Conservation (phyloP, 192 early-diverging fungal species). For the Mortierella hygrophila region DNA sequence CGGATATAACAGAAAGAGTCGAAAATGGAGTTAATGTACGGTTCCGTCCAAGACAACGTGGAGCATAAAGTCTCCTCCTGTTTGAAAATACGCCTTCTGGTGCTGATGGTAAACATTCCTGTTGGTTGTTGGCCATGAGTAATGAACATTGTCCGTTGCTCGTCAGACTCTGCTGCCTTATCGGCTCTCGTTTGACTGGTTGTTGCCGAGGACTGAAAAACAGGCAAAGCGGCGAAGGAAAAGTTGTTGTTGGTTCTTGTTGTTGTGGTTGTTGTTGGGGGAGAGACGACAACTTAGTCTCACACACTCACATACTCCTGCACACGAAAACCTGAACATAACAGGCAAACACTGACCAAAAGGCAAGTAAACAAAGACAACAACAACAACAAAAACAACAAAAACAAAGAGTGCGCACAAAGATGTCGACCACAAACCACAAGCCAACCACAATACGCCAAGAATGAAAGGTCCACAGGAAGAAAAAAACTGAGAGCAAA, state of each 20-base stretch:
- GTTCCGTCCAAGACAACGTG: background rate
- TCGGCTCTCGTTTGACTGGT: background rate
- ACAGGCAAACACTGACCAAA: background rate
- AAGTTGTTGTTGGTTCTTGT: background rate
- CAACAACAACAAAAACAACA: background rate
- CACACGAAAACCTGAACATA: background rate
- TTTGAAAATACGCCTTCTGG: background rate
- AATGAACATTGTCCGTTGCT: background rate
- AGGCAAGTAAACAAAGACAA: background rate
- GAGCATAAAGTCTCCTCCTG: background rate
- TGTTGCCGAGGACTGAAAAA: background rate
- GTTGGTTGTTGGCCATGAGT: background rate
- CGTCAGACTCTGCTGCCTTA: background rate
- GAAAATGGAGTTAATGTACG: background rate
- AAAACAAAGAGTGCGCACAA: background rate
- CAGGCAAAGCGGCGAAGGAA: background rate
- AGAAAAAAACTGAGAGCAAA: background rate
- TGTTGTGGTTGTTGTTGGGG: constrained; percentile 7
- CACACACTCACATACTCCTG: background rate
- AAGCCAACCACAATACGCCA: constrained; percentile 6
- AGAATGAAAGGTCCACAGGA: background rate
- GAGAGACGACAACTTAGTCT: background rate
- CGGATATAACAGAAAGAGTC: background rate
- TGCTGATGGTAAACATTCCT: background rate
- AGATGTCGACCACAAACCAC: background rate